Base-by-base conservation (phyloP, 495 filamentous ascomycete species). In the Xylaria telfairii region DNA sequence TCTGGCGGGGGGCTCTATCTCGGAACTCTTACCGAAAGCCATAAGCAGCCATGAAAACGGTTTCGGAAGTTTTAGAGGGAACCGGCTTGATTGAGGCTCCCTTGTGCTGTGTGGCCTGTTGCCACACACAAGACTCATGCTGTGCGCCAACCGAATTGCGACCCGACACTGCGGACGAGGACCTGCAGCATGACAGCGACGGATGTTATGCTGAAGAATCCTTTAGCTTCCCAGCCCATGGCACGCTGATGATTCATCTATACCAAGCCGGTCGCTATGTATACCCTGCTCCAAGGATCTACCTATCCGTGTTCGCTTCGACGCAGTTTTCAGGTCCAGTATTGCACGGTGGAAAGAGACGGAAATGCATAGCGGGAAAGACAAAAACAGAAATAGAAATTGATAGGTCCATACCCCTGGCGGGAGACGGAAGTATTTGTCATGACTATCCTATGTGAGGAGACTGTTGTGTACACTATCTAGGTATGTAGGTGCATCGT, bases 91-190 rank as follows among this genome's bases (percentile, higher is more conserved):
- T 69, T 69, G 67, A 62, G 67, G 67, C 59, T 62, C 67, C 67
- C 56, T 63, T 69, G 67, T 63, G 67, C 67, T 44, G 32, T 53
- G 28, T 19, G 67, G 65, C 42, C 46, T 74, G 73, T 65, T 71
- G 74, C 65, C 61, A 71, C 71, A 71, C 71, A 67, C 71, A 54
- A 68, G 49, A 71, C 72, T 74, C 72, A 76, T 78, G 76, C 74
- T 65, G 76, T 78, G 72, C 71, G 71, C 74, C 74, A 76, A 72
- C 70, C 74, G 67, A 72, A 66, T 41, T 65, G 26, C 57, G 74
- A 76, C 76, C 76, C 74, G 74, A 72, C 69, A 65, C 74, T 68
- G 72, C 74, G 76, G 76, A 71, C 73, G 73, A 74, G 69, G 56
- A 67, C 71, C 68, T 73, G 73, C 72, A 64, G 74, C 70, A 69